phyloP scores from a whole-genome alignment of 305 asterid genomes.

The Fraxinus sp. region DNA sequence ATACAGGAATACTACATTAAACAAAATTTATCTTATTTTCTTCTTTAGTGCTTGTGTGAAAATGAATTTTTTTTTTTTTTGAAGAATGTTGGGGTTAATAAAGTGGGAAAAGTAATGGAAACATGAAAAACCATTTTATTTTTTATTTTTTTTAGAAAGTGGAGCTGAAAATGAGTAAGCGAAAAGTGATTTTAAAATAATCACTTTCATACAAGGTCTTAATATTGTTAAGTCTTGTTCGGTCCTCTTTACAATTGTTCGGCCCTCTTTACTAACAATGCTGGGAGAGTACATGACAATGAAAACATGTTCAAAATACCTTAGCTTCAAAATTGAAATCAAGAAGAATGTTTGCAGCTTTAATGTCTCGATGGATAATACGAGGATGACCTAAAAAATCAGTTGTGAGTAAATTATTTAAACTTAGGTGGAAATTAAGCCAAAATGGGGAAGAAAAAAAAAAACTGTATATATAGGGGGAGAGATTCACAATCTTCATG shows the following conservation, averaged over 20 bases:
- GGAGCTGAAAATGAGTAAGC: neutral
- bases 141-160: neutral
- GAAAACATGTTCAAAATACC: constrained; percentile 31
- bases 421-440: neutral
- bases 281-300: neutral
- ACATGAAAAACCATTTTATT: neutral
- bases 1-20: neutral
- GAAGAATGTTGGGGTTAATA: neutral
- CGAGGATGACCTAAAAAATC: constrained; percentile 62
- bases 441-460: neutral
- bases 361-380: constrained; percentile 67
- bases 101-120: neutral
- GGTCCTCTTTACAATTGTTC: neutral
- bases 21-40: neutral
- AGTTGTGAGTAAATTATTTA: neutral
- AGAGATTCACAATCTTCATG: constrained; percentile 62
- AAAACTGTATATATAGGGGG: neutral
- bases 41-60: neutral
- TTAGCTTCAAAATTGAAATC: constrained; percentile 58
- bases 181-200: neutral
- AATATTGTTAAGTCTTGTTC: neutral
- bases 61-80: neutral
- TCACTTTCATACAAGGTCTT: neutral
- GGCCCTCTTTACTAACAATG: neutral
- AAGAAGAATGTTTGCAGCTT: constrained; percentile 60